Evolutionary conservation across 2,329 filamentous ascomycete genomes (phyloP).

Genomic region (Pseudocercospora macadamiae): DNA sequence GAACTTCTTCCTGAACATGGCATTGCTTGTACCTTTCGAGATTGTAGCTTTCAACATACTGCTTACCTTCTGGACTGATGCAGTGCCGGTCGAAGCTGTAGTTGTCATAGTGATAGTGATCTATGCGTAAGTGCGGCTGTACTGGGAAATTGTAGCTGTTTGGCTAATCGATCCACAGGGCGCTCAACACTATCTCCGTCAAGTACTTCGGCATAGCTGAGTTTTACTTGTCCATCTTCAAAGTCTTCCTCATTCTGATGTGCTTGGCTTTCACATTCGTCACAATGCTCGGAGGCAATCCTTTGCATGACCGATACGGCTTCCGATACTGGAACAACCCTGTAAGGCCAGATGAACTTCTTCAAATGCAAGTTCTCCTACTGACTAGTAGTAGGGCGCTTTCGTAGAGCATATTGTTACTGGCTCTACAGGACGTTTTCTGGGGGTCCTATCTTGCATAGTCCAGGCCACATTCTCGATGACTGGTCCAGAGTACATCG

Average conservation of each 20-base stretch:
- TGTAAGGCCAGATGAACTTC: not conserved
- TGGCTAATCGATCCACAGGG: not conserved
- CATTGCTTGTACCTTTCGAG: conserved; percentile 53
- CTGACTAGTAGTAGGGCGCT: conserved; percentile 56
- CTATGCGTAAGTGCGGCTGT: conserved; percentile 52
- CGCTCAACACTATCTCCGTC: conserved; percentile 72
- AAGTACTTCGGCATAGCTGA: conserved; percentile 76
- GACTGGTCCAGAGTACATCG: conserved; percentile 68
- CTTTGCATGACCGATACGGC: conserved; percentile 68
- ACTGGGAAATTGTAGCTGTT: no score
- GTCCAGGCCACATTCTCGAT: conserved; percentile 71
- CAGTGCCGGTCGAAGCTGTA: conserved; percentile 58
- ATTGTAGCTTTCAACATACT: conserved; percentile 48
- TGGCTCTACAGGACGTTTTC: conserved; percentile 70
- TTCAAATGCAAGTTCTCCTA: not conserved
- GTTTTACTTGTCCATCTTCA: conserved; percentile 62
- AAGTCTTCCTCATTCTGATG: conserved; percentile 70
- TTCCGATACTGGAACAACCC: conserved; percentile 65
- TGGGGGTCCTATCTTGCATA: conserved; percentile 75
- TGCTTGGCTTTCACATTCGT: conserved; percentile 78
- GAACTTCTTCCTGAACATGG: conserved; percentile 47
- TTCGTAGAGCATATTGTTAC: conserved; percentile 60
- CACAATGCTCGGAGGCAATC: conserved; percentile 78
- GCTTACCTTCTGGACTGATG: conserved; percentile 40
- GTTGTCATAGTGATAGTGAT: conserved; percentile 62